phyloP scores from a whole-genome alignment of 2,329 filamentous ascomycete species.

The Volutella citrinella region DNA sequence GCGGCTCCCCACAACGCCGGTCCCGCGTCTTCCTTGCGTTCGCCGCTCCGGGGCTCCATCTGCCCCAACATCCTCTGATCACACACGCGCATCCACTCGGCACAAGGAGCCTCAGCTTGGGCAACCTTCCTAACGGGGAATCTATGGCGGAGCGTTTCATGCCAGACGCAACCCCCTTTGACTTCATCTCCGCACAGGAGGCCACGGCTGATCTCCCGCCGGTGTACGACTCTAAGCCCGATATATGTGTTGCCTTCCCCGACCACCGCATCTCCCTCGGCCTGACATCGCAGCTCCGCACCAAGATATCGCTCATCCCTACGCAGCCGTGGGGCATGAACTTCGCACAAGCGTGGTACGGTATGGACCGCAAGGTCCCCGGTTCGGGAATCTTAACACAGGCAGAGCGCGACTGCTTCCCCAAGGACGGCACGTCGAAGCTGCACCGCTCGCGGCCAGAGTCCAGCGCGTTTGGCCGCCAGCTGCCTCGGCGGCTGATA shows the following conservation, averaged over 20 bases:
- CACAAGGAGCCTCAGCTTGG: slow-evolving; percentile 41
- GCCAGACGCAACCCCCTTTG: slow-evolving; percentile 53
- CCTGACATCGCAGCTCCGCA: slow-evolving; percentile 36
- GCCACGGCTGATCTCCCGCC: slow-evolving; percentile 58
- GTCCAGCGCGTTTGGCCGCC: slow-evolving; percentile 49
- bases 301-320: slow-evolving; percentile 57
- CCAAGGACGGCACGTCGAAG: slow-evolving; percentile 15
- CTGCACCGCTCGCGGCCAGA: slow-evolving; percentile 37
- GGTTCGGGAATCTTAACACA: slow-evolving; percentile 33
- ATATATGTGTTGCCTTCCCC: slow-evolving; percentile 62
- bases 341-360: slow-evolving; percentile 45
- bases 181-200: slow-evolving; percentile 50
- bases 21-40: slow-evolving; percentile 69
- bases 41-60: slow-evolving; percentile 60
- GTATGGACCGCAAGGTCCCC: slow-evolving; percentile 19
- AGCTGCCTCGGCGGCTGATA: slow-evolving; percentile 52
- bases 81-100: slow-evolving; percentile 60
- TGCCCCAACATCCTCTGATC: slow-evolving; percentile 53
- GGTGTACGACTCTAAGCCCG: slow-evolving; percentile 59
- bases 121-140: slow-evolving; percentile 57
- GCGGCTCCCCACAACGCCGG: slow-evolving; percentile 64
- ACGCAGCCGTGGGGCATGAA: slow-evolving; percentile 53
- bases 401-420: slow-evolving; percentile 40
- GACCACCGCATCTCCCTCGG: slow-evolving; percentile 60
- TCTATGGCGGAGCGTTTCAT: slow-evolving; percentile 51